A percentile compares a stretch with the other conserved stretches of the same genome.
Conservation (phyloP, 164 flowering plant species). For the Berberis vulgaris region DNA sequence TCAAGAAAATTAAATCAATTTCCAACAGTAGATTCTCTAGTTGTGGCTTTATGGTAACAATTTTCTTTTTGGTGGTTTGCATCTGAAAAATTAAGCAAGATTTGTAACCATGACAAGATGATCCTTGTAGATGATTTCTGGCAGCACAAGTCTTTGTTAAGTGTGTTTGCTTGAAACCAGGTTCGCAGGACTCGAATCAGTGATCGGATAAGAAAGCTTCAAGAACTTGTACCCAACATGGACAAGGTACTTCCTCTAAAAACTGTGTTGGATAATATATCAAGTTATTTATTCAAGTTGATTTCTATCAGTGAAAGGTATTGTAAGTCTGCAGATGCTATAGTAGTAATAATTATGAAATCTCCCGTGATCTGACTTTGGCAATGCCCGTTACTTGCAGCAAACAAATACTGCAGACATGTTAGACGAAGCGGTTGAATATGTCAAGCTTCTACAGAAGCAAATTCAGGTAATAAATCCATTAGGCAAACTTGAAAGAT, state of each 20-base stretch:
- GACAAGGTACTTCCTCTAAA: constrained; percentile 55
- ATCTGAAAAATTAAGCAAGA: too few relatives aligned
- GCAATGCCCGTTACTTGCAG: constrained; percentile 19
- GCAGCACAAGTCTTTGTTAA: not conserved
- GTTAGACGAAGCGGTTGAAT: constrained; percentile 68
- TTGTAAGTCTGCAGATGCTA: not conserved
- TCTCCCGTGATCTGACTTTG: not conserved
- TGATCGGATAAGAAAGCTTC: constrained; percentile 88
- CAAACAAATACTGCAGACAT: constrained; percentile 73
- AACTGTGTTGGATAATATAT: not conserved
- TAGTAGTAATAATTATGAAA: not conserved
- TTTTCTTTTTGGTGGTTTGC: too few relatives aligned
- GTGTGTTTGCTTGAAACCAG: constrained; percentile 10
- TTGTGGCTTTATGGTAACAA: too few relatives aligned
- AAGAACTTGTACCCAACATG: constrained; percentile 97
- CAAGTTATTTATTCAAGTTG: not conserved
- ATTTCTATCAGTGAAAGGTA: not conserved
- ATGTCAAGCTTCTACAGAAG: constrained; percentile 54
- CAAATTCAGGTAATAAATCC: constrained; percentile 47
- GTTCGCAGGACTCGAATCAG: constrained; percentile 74
- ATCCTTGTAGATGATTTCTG: not conserved
- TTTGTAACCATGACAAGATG: not conserved
- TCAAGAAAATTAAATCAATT: too few relatives aligned
- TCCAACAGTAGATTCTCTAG: too few relatives aligned
- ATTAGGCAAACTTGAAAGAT: not conserved